These are phyloP conservation scores for Trichosporon sp. DNA, from an alignment of 1,284 basidiomycete species.

Conservation along the genomic window DNA sequence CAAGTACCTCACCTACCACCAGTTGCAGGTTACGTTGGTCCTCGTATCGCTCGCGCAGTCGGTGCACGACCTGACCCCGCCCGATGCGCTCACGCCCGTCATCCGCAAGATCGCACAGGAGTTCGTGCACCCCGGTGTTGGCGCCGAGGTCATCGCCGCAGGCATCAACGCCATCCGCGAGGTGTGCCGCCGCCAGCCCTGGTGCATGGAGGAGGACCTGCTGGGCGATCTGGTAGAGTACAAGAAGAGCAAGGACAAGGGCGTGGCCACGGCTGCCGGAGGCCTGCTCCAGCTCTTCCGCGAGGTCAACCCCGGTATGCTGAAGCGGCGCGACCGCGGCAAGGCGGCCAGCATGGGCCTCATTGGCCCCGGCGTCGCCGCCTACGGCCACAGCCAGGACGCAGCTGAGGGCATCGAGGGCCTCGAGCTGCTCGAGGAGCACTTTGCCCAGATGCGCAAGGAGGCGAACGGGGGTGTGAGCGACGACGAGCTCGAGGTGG, in stretches of 20 bases:
- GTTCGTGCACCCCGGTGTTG: slow-evolving; percentile 96
- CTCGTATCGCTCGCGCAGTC: slow-evolving; percentile 93
- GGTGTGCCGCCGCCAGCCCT: slow-evolving; percentile 86
- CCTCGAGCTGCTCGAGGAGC: slow-evolving; percentile 81
- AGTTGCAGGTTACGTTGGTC: slow-evolving; percentile 88
- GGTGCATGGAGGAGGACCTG: slow-evolving; percentile 88
- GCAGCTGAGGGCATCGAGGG: slow-evolving; percentile 78
- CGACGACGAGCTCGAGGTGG: slow-evolving; percentile 46
- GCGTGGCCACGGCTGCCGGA: slow-evolving; percentile 79
- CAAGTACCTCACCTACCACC: slow-evolving; percentile 85
- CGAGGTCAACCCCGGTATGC: slow-evolving; percentile 89
- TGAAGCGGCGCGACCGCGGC: slow-evolving; percentile 85
- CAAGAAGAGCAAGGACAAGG: slow-evolving; percentile 89
- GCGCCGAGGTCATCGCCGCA: slow-evolving; percentile 88
- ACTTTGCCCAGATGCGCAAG: slow-evolving; percentile 64
- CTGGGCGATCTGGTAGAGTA: slow-evolving; percentile 91
- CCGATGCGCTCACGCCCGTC: slow-evolving; percentile 83
- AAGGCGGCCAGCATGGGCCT: slow-evolving; percentile 77
- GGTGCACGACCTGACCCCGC: slow-evolving; percentile 91
- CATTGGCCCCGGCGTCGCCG: slow-evolving; percentile 60
- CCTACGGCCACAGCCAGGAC: slow-evolving; percentile 74
- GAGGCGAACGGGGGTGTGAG: slow-evolving; percentile 57
- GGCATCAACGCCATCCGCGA: slow-evolving; percentile 93
- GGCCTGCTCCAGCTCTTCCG: slow-evolving; percentile 88
- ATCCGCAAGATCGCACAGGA: slow-evolving; percentile 88